Conservation (phyloP, 352 stramenopile species). For the Halophytophthora batemanensis region DNA sequence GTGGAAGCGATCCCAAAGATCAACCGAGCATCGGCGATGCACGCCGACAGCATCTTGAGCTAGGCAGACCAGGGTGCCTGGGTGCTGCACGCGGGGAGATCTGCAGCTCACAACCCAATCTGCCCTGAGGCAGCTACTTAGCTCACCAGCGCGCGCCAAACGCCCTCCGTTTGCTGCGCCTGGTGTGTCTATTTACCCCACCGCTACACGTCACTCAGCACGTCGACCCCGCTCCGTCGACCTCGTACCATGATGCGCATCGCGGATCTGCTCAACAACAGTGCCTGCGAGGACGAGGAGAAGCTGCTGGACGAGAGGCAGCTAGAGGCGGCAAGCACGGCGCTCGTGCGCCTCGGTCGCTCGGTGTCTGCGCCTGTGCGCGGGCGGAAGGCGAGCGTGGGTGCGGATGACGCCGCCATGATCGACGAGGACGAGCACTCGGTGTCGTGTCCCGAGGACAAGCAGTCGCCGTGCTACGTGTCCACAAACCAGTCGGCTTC, state of each 20-base stretch:
- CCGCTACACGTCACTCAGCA: too few relatives aligned
- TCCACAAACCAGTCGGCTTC: conserved; percentile 1
- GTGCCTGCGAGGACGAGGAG: conserved; percentile 27
- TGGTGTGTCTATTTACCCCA: conserved; percentile 35
- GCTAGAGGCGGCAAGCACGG: conserved; percentile 1
- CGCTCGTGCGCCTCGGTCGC: conserved; percentile 22
- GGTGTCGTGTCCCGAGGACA: conserved; percentile 29
- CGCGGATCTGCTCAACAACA: conserved; percentile 31
- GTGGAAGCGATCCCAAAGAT: too few relatives aligned
- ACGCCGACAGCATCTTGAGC: too few relatives aligned
- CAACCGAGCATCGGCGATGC: too few relatives aligned
- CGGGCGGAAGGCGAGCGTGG: neutral
- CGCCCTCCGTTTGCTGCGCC: conserved; percentile 11
- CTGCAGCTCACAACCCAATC: conserved; percentile 27
- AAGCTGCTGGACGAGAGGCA: conserved; percentile 4
- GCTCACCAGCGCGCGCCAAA: conserved; percentile 23
- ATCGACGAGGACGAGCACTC: conserved; percentile 29
- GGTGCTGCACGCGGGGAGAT: conserved; percentile 14
- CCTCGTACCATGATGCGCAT: conserved; percentile 26
- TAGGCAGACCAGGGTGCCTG: neutral
- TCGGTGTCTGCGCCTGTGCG: conserved; percentile 28
- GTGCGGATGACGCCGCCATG: conserved; percentile 14
- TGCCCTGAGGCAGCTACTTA: conserved; percentile 32
- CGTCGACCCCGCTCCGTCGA: conserved; percentile 1
- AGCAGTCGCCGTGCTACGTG: conserved; percentile 14